These are phyloP conservation scores for Colletotrichum acutatum DNA, from an alignment of 2,329 filamentous ascomycete species.

Conservation along the genomic window DNA sequence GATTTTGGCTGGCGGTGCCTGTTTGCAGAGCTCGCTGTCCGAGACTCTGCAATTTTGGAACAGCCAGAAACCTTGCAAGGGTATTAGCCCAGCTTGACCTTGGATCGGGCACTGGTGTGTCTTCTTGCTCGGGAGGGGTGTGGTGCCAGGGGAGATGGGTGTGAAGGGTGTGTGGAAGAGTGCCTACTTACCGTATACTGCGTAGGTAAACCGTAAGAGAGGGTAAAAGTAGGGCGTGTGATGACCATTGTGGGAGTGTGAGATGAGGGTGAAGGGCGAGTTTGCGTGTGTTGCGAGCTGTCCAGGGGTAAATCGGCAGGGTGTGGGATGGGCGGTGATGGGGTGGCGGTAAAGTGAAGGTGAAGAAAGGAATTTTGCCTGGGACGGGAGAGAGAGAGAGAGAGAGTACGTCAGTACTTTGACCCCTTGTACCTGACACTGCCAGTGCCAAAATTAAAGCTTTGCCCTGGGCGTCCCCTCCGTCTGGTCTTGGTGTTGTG, in stretches of 20 bases:
- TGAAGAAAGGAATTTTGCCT: slow-evolving; percentile 32
- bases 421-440: slow-evolving; percentile 30
- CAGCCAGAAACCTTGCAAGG: slow-evolving; percentile 35
- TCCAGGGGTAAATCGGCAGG: slow-evolving; percentile 8
- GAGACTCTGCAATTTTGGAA: slow-evolving; percentile 35
- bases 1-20: slow-evolving; percentile 32
- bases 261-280: not conserved
- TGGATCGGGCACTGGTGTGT: slow-evolving; percentile 35
- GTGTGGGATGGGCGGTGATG: not conserved
- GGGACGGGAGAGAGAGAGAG: not conserved
- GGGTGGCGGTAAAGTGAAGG: slow-evolving; percentile 26
- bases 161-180: not conserved
- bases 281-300: not conserved
- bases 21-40: slow-evolving; percentile 33
- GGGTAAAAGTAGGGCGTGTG: not conserved
- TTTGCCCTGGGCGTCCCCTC: slow-evolving; percentile 22
- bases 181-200: too few species aligned
- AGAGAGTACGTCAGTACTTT: slow-evolving; percentile 22
- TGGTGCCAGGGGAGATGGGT: not conserved
- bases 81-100: slow-evolving; percentile 34
- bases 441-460: slow-evolving; percentile 25
- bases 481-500: slow-evolving; percentile 17
- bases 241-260: not conserved
- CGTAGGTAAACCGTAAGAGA: too few species aligned
- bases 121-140: not conserved